phyloP scores from a whole-genome alignment of 179 eudicot genomes.

The Silene noctiflora region DNA sequence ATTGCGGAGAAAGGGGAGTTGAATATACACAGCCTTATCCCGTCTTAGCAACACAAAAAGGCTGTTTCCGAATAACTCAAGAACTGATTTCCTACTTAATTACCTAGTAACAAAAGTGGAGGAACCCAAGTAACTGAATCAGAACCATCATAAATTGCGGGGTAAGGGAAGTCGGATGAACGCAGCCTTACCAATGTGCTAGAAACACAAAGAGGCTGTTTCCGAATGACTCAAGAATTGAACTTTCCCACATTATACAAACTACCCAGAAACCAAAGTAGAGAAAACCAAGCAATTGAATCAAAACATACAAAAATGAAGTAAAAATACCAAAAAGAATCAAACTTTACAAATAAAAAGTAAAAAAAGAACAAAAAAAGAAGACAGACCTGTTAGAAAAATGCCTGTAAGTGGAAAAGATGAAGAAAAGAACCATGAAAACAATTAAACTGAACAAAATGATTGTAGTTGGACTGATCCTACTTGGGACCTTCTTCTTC shows the following conservation, averaged over 20 bases:
- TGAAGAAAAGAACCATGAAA: conserved; percentile 57
- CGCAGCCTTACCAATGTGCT: too few species aligned
- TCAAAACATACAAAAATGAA: not conserved
- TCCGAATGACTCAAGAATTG: not conserved
- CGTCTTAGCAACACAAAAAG: too few species aligned
- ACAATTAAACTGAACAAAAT: conserved; percentile 50
- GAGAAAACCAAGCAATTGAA: not conserved
- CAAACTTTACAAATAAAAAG: not conserved
- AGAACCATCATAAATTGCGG: not conserved
- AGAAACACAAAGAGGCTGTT: too few species aligned
- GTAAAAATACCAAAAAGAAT: conserved; percentile 11
- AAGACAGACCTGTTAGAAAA: conserved; percentile 64
- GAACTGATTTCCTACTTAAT: not conserved
- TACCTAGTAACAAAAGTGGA: not conserved
- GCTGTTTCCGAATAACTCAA: not conserved
- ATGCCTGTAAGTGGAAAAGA: conserved; percentile 64
- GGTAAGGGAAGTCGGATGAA: too few species aligned
- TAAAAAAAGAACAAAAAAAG: too few species aligned
- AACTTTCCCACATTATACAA: not conserved
- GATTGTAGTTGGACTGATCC: conserved; percentile 51
- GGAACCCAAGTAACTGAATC: not conserved
- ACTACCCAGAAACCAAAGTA: not conserved
- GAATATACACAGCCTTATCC: too few species aligned
- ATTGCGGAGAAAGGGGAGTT: too few species aligned
- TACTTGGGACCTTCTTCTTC: conserved; percentile 90